phyloP scores from a whole-genome alignment of 2,329 filamentous ascomycete genomes.

The Ophiostoma triangulosporum region DNA sequence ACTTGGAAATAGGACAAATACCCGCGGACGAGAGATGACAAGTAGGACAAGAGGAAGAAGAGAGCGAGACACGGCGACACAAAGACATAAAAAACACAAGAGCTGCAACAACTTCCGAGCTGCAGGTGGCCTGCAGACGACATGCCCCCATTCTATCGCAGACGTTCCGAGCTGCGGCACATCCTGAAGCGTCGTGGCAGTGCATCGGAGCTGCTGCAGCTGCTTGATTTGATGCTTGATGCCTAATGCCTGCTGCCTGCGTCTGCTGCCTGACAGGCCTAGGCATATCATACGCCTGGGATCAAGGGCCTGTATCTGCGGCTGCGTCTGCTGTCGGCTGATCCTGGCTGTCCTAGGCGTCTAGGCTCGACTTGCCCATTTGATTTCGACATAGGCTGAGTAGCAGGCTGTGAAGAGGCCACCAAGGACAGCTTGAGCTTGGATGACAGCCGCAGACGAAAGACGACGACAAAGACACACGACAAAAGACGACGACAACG shows the following conservation, averaged over 20 bases:
- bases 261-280: background rate
- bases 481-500: background rate
- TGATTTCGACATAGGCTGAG: background rate
- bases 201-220: background rate
- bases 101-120: background rate
- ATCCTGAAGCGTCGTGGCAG: background rate
- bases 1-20: no score
- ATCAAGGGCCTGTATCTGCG: background rate
- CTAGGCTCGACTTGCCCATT: slow-evolving; percentile 1
- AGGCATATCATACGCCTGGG: background rate
- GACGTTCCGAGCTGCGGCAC: background rate
- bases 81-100: background rate
- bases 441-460: background rate
- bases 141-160: background rate
- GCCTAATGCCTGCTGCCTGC: no score
- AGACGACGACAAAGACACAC: background rate
- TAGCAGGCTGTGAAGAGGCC: no score
- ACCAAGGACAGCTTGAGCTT: background rate
- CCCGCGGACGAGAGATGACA: no score
- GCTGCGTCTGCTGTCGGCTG: background rate
- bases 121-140: background rate
- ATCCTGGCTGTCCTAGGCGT: background rate
- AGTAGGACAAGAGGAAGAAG: background rate
- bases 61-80: background rate
- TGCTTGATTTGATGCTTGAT: no score